Percentiles rank a stretch among this genome's conserved stretches.
These are phyloP conservation scores for Galerina sulciceps DNA, from an alignment of 768 basidiomycete species.

Conservation along the genomic window DNA sequence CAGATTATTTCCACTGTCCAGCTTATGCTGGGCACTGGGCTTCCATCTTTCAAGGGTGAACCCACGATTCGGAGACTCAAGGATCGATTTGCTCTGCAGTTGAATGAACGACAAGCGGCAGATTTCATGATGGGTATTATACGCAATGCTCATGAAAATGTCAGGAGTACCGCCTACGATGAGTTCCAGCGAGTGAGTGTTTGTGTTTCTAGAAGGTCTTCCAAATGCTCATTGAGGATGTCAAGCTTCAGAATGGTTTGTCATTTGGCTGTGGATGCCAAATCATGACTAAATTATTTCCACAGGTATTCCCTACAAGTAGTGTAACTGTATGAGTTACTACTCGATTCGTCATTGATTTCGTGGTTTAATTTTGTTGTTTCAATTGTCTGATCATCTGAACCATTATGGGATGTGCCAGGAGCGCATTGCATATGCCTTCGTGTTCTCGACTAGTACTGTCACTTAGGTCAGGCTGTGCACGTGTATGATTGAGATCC, in stretches of 20 bases:
- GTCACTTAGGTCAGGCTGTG: too few relatives aligned
- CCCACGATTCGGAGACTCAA: slow-evolving; percentile 83
- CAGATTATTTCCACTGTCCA: slow-evolving; percentile 87
- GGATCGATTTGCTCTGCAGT: slow-evolving; percentile 82
- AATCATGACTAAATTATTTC: background rate
- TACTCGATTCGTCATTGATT: too few relatives aligned
- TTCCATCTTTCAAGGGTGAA: slow-evolving; percentile 98
- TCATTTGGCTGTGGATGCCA: slow-evolving; percentile 1
- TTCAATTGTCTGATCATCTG: too few relatives aligned
- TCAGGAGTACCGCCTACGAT: slow-evolving; percentile 92
- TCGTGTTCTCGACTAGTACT: too few relatives aligned
- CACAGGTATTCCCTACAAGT: slow-evolving; percentile 51
- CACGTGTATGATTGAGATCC: too few relatives aligned
- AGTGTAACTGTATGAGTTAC: background rate
- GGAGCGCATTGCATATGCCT: too few relatives aligned
- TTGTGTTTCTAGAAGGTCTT: background rate
- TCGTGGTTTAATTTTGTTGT: too few relatives aligned
- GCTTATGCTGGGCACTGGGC: slow-evolving; percentile 92
- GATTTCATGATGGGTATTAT: slow-evolving; percentile 91
- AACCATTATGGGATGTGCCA: too few relatives aligned
- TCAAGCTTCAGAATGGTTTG: slow-evolving; percentile 44
- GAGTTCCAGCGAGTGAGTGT: slow-evolving; percentile 86
- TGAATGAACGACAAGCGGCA: slow-evolving; percentile 90
- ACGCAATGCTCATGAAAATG: slow-evolving; percentile 93
- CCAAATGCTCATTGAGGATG: background rate